Conservation (phyloP, 23 red algal species). For the Gracilaria domingensis region DNA sequence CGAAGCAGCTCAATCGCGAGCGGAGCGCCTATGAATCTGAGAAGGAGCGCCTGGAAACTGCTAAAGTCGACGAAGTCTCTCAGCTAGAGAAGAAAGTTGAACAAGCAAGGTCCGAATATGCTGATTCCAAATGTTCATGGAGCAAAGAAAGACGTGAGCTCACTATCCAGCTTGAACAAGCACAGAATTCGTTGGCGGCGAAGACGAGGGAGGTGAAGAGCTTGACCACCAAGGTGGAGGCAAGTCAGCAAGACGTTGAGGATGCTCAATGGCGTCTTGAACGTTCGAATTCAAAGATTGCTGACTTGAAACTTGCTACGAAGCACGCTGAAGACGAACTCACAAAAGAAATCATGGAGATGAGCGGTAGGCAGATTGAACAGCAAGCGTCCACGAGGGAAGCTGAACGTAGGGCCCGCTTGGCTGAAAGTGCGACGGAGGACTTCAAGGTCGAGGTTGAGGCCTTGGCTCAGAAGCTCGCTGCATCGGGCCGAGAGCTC, state of each 20-base stretch:
- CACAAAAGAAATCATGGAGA: conserved; percentile 41
- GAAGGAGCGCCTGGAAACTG: conserved; percentile 17
- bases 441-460: conserved; percentile 52
- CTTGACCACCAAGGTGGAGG: conserved; percentile 42
- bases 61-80: conserved; percentile 23
- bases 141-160: conserved; percentile 44
- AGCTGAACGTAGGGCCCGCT: conserved; percentile 41
- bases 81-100: conserved; percentile 41
- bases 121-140: conserved; percentile 14
- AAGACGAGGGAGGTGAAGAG: conserved; percentile 56
- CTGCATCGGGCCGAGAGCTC: background rate
- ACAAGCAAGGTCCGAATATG: conserved; percentile 26
- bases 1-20: conserved; percentile 43
- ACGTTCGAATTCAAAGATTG: conserved; percentile 43
- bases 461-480: conserved; percentile 32
- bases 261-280: conserved; percentile 67
- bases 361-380: conserved; percentile 29
- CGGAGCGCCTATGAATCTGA: conserved; percentile 29
- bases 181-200: conserved; percentile 33
- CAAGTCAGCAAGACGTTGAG: conserved; percentile 46
- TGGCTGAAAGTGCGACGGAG: conserved; percentile 33
- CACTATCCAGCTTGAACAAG: conserved; percentile 33
- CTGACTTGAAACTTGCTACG: conserved; percentile 44
- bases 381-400: conserved; percentile 34
- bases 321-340: conserved; percentile 40